Percentiles rank a stretch among this genome's conserved stretches.
phyloP scores from a whole-genome alignment of 2,329 filamentous ascomycete genomes.

The Dendryphion nanum region DNA sequence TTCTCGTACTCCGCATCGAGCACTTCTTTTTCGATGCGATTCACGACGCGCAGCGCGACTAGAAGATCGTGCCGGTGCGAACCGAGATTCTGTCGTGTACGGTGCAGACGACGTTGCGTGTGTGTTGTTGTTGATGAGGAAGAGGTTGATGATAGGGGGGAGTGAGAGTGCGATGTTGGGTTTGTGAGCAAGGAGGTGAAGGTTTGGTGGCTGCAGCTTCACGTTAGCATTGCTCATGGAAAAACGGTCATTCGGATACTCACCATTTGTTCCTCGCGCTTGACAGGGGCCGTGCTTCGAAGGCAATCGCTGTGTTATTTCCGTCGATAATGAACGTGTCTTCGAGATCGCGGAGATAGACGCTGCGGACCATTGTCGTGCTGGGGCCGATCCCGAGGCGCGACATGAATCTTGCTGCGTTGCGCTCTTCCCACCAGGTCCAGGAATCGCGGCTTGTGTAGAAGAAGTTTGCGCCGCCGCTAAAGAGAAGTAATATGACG shows the following conservation, averaged over 20 bases:
- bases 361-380: slow-evolving; percentile 75
- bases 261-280: slow-evolving; percentile 30
- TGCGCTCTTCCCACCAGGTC: slow-evolving; percentile 83
- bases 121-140: slow-evolving; percentile 24
- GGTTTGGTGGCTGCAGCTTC: slow-evolving; percentile 29
- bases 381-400: slow-evolving; percentile 78
- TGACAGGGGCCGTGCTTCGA: slow-evolving; percentile 3
- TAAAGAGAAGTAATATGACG: slow-evolving; percentile 65
- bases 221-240: background rate
- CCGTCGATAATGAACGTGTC: slow-evolving; percentile 51
- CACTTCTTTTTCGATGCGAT: slow-evolving; percentile 83
- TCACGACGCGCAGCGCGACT: slow-evolving; percentile 86
- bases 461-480: slow-evolving; percentile 69
- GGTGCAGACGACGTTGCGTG: slow-evolving; percentile 60
- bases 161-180: slow-evolving; percentile 10
- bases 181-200: slow-evolving; percentile 36
- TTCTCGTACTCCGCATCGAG: slow-evolving; percentile 88
- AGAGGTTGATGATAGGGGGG: slow-evolving; percentile 10
- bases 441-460: slow-evolving; percentile 71
- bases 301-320: slow-evolving; percentile 28
- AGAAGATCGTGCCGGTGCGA: slow-evolving; percentile 85
- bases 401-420: slow-evolving; percentile 76
- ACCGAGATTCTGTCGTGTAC: slow-evolving; percentile 79
- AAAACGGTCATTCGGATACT: slow-evolving; percentile 2
- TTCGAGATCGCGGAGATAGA: slow-evolving; percentile 81